A percentile compares a stretch with the other conserved stretches of the same genome.
Conservation (phyloP, 108 stramenopile genomes). For the Cyclotella atomus region DNA sequence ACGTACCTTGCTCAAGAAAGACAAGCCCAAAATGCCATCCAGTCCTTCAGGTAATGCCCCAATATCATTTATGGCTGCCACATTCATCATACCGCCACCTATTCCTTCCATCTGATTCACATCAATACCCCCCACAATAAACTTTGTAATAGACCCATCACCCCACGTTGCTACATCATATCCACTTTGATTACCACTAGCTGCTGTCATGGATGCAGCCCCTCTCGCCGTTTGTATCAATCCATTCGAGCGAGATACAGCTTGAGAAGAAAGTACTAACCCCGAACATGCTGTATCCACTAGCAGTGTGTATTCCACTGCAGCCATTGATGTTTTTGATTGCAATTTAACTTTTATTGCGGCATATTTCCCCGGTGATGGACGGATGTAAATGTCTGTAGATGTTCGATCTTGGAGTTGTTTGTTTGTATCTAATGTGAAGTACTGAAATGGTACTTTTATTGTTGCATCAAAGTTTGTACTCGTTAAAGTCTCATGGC, state of each 20-base stretch:
- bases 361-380: slow-evolving; percentile 57
- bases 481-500: background rate
- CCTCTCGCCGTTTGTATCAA: slow-evolving; percentile 30
- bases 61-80: slow-evolving; percentile 76
- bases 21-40: slow-evolving; percentile 85
- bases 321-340: slow-evolving; percentile 11
- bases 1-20: slow-evolving; percentile 56
- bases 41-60: slow-evolving; percentile 66
- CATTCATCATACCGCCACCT: slow-evolving; percentile 20
- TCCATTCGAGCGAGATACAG: slow-evolving; percentile 46
- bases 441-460: slow-evolving; percentile 32
- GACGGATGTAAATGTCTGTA: slow-evolving; percentile 45
- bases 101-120: background rate
- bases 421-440: slow-evolving; percentile 43
- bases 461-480: slow-evolving; percentile 15
- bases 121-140: slow-evolving; percentile 44
- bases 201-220: slow-evolving; percentile 71
- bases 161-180: slow-evolving; percentile 63
- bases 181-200: slow-evolving; percentile 47
- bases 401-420: slow-evolving; percentile 52
- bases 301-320: slow-evolving; percentile 48
- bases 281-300: slow-evolving; percentile 88
- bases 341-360: slow-evolving; percentile 53
- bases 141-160: slow-evolving; percentile 22
- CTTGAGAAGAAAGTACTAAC: slow-evolving; percentile 64